Evolutionary conservation across 2,329 filamentous ascomycete genomes (phyloP).

Genomic region (Hypoxylon sp.): DNA sequence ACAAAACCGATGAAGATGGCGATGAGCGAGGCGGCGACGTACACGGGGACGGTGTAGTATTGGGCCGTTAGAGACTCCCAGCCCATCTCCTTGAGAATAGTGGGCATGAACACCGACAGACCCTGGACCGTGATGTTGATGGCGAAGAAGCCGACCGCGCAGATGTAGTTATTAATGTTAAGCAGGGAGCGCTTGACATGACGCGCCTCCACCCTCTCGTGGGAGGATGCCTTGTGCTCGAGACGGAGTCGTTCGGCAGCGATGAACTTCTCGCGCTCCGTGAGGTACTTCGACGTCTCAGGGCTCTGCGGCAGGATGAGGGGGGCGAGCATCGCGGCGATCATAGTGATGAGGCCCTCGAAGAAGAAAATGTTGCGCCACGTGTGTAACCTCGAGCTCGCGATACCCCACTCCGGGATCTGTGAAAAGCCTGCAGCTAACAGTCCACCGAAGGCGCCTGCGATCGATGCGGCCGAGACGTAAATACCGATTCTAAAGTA

Average conservation of each 20-base stretch:
- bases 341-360: constrained; percentile 69
- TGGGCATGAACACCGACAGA: constrained; percentile 65
- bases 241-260: constrained; percentile 66
- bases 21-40: constrained; percentile 59
- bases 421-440: constrained; percentile 66
- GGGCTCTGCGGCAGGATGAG: constrained; percentile 68
- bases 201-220: constrained; percentile 63
- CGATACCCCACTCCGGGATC: constrained; percentile 68
- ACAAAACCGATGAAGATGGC: constrained; percentile 59
- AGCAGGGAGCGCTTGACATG: constrained; percentile 67
- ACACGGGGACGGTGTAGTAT: constrained; percentile 63
- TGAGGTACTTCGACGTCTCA: constrained; percentile 65
- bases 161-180: constrained; percentile 73
- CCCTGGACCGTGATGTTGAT: constrained; percentile 74
- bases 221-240: constrained; percentile 63
- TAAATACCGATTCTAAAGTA: constrained; percentile 70
- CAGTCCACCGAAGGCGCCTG: constrained; percentile 71
- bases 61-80: constrained; percentile 60
- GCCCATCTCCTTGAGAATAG: constrained; percentile 61
- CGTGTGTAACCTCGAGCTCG: constrained; percentile 60
- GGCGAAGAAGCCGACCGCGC: constrained; percentile 70
- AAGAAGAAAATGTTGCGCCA: constrained; percentile 76
- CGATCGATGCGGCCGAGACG: constrained; percentile 68
- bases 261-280: constrained; percentile 67
- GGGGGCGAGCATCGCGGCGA: constrained; percentile 64